Evolutionary conservation across 2,329 filamentous ascomycete genomes (phyloP), one percentile per base, ranked within the genome.

Genomic region (Exophiala bonariae): DNA sequence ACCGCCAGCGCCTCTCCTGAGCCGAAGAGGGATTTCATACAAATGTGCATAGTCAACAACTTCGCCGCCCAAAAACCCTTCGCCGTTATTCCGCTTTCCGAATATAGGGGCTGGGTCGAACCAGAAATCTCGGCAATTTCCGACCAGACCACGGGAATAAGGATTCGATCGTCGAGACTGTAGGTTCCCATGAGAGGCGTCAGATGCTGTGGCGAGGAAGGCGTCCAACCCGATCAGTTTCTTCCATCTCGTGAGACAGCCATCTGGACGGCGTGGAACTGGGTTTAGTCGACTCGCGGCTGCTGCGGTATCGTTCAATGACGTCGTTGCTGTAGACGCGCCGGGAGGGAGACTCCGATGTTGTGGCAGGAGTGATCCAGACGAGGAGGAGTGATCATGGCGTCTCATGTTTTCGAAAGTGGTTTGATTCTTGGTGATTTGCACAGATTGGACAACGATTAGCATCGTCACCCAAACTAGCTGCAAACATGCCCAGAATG

Each of bases 381-480:
- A 3, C 46, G 35, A 23, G 37, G 39, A 16, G 17, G 42, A 39
- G 20, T 46, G 44, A 79, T 51, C 49, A 30, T 53, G 39, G 10
- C 89, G 86, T 54, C 85, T 84, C 91, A 99, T 97, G 67, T 91
- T 95, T 69, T 99, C 93, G 69, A 88, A 97, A 0, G 93, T 99
- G 1, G 93, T 99, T 75, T 95, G 86, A 47, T 91, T 95, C 52
- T 90, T 84, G 0, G 90, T 87, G 41, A 99, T 85, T 65, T 99
- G 93, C 41, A 96, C 78, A 41, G 96, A 83, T 65, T 99, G 95
- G 4, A 97, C 95, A 55, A 90, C 86, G 50, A 96, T 78, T 26
- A 99, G 83, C 91, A 99, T 97, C n/a, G 86, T 85, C 2, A 97
- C 89, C 93, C 93, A 99, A 16, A 89, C 86, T 23, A 96, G 79